Base-by-base conservation (phyloP, 306 rosid species). In the Purshia tridentata region DNA sequence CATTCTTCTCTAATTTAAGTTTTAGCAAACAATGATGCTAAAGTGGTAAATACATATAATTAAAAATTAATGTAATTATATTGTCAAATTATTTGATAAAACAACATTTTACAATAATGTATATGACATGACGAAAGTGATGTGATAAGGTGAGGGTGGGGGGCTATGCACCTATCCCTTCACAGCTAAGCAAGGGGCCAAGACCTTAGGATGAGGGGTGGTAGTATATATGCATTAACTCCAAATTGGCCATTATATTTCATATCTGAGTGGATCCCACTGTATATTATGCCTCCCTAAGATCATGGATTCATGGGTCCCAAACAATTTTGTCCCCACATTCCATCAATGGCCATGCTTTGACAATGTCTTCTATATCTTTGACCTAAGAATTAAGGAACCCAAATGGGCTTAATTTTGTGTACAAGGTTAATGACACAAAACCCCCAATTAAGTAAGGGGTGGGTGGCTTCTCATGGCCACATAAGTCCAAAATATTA, bases 231-330 rank as follows among this genome's bases (percentile, higher is more conserved):
- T 29, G 84, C 87, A 80, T 77, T 77, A 81, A 77, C 74, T 84
- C 77, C 63, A 69, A 78, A 78, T 70, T 76, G 46, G 46, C 56
- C 84, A 67, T 85, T 79, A 80, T 75, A 78, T 77, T 78, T 66
- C 72, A 71, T 49, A 82, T 85, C 84, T 18, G 39, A 57, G 84
- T 42, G 84, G 91, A 63, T 61, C 85, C 87, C 85, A 80, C 77
- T 48, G 69, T 56, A 65, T 67, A 54, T 75, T 77, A 56, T 79
- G 70, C 74, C 76, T 70, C 72, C 81, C 66, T 78, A 67, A 73
- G 82, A 66, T 67, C 60, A 60, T 61, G 85, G 89, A n/a, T n/a
- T n/a, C n/a, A n/a, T n/a, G n/a, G n/a, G 89, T 63, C 88, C 87
- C 70, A 63, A 16, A 71, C 58, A 69, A 70, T 23, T 60, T 70